Base-by-base conservation (phyloP, 208 protist genomes). In the Baffinella frigidus region DNA sequence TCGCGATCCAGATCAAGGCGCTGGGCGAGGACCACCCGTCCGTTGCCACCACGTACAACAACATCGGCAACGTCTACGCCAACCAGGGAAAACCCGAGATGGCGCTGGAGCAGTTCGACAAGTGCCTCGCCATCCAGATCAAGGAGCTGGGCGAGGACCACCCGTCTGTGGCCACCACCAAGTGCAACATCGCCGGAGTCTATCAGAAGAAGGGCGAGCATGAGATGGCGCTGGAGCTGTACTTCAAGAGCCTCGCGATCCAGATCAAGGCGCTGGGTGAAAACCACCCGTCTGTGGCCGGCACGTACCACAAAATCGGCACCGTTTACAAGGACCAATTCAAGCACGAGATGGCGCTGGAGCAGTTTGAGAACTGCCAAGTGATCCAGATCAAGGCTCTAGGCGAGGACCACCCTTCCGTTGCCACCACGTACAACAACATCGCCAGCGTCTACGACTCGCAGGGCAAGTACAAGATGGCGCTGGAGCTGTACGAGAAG, bases 231-330 rank as follows among this genome's bases (percentile, higher is more conserved):
- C 38, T 84, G 44, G 74, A 20, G 10, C 27, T 61, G 27, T 43
- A 84, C 74, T 9, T 61, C 11, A 43, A 84, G 38, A 33, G 27
- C 39, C 17, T 84, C 11, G 74, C 27, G 35, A 84, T 84, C 38
- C n/a, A 84, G 44, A 43, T 84, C 48, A 33, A 50, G 36, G 38
- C 17, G 14, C 30, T 84, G 27, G 74, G 74, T 20, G 14, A 84
- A n/a, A 33, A 84, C 20, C 74, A 84, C 48, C 74, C 44, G 36
- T 20, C 41, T 61, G 74, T 84, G 39, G 74, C 74, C 74, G 38
- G 27, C 36, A 84, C 30, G 11, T 84, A 48, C 10, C 20, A 10
- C 11, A 43, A 43, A 17, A 84, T 84, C 33, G 74, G 74, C 36
- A 9, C 61, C 27, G 74, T 84, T 9, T 84, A 84, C 48, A 14